Conservation (phyloP, 2,329 filamentous ascomycete genomes). For the Leptosphaerulina australis region DNA sequence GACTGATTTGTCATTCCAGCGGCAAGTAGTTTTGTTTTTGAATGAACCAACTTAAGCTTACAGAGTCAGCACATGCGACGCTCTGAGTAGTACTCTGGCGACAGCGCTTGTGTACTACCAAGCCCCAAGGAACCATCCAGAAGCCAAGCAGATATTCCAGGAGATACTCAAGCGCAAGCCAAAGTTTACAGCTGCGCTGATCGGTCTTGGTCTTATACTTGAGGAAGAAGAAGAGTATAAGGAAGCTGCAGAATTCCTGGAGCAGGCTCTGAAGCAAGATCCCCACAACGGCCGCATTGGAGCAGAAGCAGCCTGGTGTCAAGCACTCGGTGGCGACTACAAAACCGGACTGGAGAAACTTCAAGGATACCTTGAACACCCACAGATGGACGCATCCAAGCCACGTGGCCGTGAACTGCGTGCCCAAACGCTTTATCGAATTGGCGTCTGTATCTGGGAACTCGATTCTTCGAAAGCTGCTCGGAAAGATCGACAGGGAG, state of each 20-base stretch:
- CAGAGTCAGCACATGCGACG: constrained; percentile 63
- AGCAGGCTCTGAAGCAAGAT: constrained; percentile 75
- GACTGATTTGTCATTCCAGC: constrained; percentile 69
- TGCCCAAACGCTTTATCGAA: constrained; percentile 82
- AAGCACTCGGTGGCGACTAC: constrained; percentile 80
- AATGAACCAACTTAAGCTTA: no score
- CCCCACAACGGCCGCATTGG: constrained; percentile 76
- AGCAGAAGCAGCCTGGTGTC: constrained; percentile 91
- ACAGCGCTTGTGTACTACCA: constrained; percentile 92
- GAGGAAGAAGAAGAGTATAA: constrained; percentile 91
- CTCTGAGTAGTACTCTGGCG: constrained; percentile 76
- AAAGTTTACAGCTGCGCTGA: constrained; percentile 77
- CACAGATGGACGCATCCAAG: constrained; percentile 66
- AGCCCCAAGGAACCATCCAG: constrained; percentile 84
- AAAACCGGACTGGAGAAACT: constrained; percentile 70
- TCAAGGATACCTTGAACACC: constrained; percentile 66
- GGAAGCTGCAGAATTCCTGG: constrained; percentile 80
- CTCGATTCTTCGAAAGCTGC: constrained; percentile 74
- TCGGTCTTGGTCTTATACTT: constrained; percentile 88
- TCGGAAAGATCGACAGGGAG: constrained; percentile 78
- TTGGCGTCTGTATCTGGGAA: constrained; percentile 88
- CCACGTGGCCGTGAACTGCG: constrained; percentile 71
- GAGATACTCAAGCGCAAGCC: constrained; percentile 76
- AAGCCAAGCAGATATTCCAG: constrained; percentile 87
- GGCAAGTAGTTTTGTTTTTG: constrained; percentile 20